Base-by-base conservation (phyloP, 345 rosid species). In the Corchorus olitorius region DNA sequence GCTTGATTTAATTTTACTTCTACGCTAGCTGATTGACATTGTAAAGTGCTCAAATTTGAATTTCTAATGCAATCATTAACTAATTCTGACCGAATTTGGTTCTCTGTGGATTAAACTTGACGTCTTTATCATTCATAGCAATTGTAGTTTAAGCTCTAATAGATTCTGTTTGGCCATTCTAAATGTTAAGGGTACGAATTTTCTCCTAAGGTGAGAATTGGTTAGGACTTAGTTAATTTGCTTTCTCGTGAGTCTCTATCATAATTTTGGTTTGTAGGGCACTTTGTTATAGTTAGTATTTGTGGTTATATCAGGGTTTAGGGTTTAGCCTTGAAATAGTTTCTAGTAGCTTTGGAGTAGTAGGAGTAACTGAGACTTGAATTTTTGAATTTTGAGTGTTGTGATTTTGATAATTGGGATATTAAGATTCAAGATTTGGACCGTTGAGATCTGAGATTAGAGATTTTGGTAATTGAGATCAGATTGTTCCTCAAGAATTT, bases 361-460 rank as follows among this genome's bases (percentile, higher is more conserved):
- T 68, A 68, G 59, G 73, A 50, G 34, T 33, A 50, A 16, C 34
- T 70, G 73, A 54, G 14, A 52, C 73, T 70, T 34, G 16, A 50
- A 4, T 70, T 37, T 16, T 9, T 70, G 61, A 17, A 11, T 17
- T 52, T 35, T 35, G 22, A 35, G 27, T 70, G 48, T 16, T 69
- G 22, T 14, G 39, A 50, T 69, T 50, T 70, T 34, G 62, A 37
- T 35, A 54, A 55, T 70, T 35, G 48, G 48, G 48, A 35, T 53
- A 52, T 17, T 35, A 53, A 35, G 33, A 9, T 58, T 37, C 10
- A 35, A 35, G 17, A 54, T 37, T 70, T 53, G 48, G 48, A 70
- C 61, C 8, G 17, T 45, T 62, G 13, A 33, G 52, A 59, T 8
- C 60, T 6, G 72, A 19, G 53, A 33, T 60, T 8, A 34, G n/a